Conservation (phyloP, 495 filamentous ascomycete genomes). For the Tuber calosporum region DNA sequence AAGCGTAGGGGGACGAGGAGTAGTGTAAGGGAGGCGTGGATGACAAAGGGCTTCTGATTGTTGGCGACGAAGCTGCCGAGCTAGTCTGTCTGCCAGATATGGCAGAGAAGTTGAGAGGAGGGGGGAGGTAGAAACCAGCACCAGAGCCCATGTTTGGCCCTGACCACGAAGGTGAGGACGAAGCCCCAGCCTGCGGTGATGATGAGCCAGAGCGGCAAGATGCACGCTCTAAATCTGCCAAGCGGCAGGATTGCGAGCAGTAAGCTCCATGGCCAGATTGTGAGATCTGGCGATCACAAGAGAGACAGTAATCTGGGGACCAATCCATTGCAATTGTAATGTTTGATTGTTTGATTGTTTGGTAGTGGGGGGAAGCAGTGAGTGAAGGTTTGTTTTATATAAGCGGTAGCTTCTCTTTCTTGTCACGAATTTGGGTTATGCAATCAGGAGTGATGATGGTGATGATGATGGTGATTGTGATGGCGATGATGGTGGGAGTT, state of each 20-base stretch:
- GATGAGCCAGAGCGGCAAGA: slow-evolving; percentile 52
- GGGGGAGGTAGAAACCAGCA: slow-evolving; percentile 58
- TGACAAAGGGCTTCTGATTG: slow-evolving; percentile 34
- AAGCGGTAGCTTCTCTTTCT: not conserved
- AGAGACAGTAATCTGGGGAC: slow-evolving; percentile 88
- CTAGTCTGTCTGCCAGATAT: slow-evolving; percentile 30
- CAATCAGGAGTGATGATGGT: slow-evolving; percentile 20
- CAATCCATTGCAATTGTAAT: slow-evolving; percentile 69
- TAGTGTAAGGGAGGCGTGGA: slow-evolving; percentile 39
- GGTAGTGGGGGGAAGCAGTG: slow-evolving; percentile 8
- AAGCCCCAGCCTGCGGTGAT: slow-evolving; percentile 44
- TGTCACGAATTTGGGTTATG: slow-evolving; percentile 13
- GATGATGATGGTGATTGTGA: slow-evolving; percentile 19
- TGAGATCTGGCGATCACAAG: slow-evolving; percentile 82
- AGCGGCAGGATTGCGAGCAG: slow-evolving; percentile 86
- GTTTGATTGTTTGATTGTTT: slow-evolving; percentile 32
- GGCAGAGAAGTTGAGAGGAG: slow-evolving; percentile 58
- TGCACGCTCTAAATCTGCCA: slow-evolving; percentile 76
- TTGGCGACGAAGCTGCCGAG: slow-evolving; percentile 25
- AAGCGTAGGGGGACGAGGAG: slow-evolving; percentile 42
- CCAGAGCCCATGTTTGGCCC: slow-evolving; percentile 44
- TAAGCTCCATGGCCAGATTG: slow-evolving; percentile 60
- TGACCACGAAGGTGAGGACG: slow-evolving; percentile 47
- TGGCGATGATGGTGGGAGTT: slow-evolving; percentile 14
- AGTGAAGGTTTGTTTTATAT: slow-evolving; percentile 9